Percentiles rank a stretch among this genome's conserved stretches.
Conservation (phyloP, 2,329 filamentous ascomycete genomes). For the Pyrenophora graminea region DNA sequence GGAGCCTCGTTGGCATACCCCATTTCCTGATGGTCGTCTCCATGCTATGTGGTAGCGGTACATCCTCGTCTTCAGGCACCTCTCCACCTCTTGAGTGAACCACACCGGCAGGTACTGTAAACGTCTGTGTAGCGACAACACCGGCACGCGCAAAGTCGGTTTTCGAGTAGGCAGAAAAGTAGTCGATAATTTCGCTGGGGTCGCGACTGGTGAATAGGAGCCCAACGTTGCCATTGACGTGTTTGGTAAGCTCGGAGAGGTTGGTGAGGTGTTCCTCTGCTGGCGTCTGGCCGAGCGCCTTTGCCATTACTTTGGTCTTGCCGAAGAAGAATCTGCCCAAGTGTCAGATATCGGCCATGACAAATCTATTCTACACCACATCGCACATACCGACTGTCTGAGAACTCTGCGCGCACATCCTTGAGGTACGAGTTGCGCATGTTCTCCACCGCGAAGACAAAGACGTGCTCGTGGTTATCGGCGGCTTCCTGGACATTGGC, state of each 20-base stretch:
- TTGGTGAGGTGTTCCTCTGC: constrained; percentile 81
- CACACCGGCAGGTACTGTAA: constrained; percentile 80
- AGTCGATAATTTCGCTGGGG: constrained; percentile 67
- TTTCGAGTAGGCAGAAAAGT: constrained; percentile 73
- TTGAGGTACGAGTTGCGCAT: constrained; percentile 98
- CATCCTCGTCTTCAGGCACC: constrained; percentile 77
- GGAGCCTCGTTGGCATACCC: constrained; percentile 85
- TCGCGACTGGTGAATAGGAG: constrained; percentile 85
- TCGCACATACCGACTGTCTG: constrained; percentile 74
- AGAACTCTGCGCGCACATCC: constrained; percentile 81
- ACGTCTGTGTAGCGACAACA: constrained; percentile 70
- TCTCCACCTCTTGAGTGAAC: constrained; percentile 81
- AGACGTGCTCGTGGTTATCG: constrained; percentile 85
- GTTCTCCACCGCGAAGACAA: constrained; percentile 92
- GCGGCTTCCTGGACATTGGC: constrained; percentile 83
- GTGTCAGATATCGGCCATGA: constrained; percentile 6
- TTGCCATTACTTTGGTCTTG: constrained; percentile 98
- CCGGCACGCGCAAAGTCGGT: constrained; percentile 93
- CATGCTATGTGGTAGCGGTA: constrained; percentile 82
- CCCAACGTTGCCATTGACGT: constrained; percentile 82
- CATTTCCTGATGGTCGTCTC: constrained; percentile 90
- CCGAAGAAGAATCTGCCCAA: constrained; percentile 84
- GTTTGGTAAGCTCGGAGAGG: constrained; percentile 68
- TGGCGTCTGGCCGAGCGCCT: constrained; percentile 79
- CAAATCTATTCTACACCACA: background rate